These are phyloP conservation scores for barley (Hordeum vulgare) DNA, from an alignment of 176 grass and related monocot genomes.

Conservation along the genomic window DNA sequence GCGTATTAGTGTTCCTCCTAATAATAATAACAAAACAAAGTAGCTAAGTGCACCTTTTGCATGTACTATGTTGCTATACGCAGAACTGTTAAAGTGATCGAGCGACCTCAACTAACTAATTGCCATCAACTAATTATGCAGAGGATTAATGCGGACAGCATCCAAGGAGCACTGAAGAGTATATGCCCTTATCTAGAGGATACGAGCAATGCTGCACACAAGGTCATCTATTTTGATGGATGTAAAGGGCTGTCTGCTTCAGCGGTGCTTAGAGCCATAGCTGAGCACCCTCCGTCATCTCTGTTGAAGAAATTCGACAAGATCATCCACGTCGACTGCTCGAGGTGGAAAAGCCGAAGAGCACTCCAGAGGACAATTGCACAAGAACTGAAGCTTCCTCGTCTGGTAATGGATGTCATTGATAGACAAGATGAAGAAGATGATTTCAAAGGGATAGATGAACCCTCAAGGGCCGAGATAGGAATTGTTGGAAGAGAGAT, in stretches of 20 bases:
- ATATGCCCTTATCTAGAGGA: neutral
- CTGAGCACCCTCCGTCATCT: too few relatives aligned
- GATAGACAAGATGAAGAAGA: neutral
- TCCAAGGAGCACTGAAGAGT: too few relatives aligned
- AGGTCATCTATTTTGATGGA: neutral
- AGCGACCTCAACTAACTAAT: too few relatives aligned
- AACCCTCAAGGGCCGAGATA: neutral
- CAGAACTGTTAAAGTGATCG: neutral
- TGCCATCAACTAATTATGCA: neutral
- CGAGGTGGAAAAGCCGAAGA: neutral
- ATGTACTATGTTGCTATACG: neutral
- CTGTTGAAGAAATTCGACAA: neutral
- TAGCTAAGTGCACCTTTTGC: too few relatives aligned
- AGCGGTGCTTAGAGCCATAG: too few relatives aligned
- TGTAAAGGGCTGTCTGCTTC: neutral
- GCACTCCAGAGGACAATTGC: neutral
- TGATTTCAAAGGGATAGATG: neutral
- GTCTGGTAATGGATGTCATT: too few relatives aligned
- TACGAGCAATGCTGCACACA: neutral
- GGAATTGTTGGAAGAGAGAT: rapidly evolving
- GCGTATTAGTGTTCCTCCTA: neutral
- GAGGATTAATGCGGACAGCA: neutral
- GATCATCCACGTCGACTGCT: neutral
- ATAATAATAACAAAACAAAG: neutral
- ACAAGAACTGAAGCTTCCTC: neutral